Base-by-base conservation (phyloP, 2,329 filamentous ascomycete genomes). In the Fusarium kyushuense region DNA sequence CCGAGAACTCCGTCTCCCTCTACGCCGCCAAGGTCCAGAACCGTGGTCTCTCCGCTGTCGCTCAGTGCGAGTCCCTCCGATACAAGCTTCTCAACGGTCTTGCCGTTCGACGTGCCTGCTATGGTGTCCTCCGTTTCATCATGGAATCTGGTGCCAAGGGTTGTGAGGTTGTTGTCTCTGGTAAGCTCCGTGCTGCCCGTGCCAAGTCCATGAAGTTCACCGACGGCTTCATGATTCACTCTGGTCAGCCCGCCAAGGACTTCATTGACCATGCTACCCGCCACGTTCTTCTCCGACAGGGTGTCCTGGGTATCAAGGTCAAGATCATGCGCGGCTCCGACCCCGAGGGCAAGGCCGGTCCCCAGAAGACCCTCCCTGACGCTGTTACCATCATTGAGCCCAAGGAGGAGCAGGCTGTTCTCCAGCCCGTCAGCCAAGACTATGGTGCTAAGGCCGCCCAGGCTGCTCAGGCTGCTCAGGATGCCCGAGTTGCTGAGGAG, bases 151-250 rank as follows among this genome's bases (percentile, higher is more conserved):
- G 96, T 81, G 96, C 96, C 84, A 99, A 99, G 92, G 96, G 96
- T 85, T 99, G 96, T 84, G 96, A 99, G 88, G 96, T 99, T 75
- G 96, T 99, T 81, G 96, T 99, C 76, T 97, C 94, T 77, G 96
- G 96, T 84, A 99, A 99, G 91, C 92, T 99, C 78, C 92, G 96
- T 81, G 96, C 96, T 83, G 96, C 96, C 80, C 94, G 96, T 89
- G 96, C 96, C 85, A 99, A 99, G 93, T 93, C 89, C 87, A 99
- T 99, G 96, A 99, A 99, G 92, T 99, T 99, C 92, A 99, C 96
- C 84, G 94, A 99, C 85, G 96, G 96, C 83, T 99, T 99, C 93
- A 99, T 99, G 96, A 99, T 99, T 87, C 96, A 99, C 93, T 99
- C 96, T 80, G 96, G 96, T 86, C 96, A 99, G 85, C 96, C 96